phyloP scores from a whole-genome alignment of 441 rosid genomes.

The Pelargonium cotyledonis region DNA sequence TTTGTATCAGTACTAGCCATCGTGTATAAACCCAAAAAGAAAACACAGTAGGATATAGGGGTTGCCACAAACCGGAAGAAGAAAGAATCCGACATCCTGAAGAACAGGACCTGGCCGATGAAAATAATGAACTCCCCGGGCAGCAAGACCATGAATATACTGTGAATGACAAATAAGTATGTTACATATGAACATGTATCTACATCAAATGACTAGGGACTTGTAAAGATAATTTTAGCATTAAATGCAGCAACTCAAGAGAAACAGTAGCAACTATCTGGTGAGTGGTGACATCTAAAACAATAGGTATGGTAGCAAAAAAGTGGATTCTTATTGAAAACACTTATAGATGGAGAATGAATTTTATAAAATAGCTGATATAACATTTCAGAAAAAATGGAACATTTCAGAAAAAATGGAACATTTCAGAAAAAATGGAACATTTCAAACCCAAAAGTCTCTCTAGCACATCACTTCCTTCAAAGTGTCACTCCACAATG shows the following conservation, averaged over 20 bases:
- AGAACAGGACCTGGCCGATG: conserved; percentile 82
- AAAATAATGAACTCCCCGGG: conserved; percentile 88
- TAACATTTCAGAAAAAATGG: background rate
- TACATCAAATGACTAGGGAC: too few species aligned
- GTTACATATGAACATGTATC: background rate
- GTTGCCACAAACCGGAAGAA: conserved; percentile 68
- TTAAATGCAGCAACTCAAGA: too few species aligned
- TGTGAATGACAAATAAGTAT: background rate
- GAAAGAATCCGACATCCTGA: conserved; percentile 79
- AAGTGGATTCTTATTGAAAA: background rate
- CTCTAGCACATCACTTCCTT: background rate
- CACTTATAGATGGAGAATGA: background rate
- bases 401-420: too few species aligned
- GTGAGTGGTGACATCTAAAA: background rate
- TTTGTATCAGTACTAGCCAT: background rate
- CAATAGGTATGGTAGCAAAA: background rate
- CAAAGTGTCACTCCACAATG: background rate
- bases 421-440: background rate
- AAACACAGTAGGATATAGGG: background rate
- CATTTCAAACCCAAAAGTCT: background rate
- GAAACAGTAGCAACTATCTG: too few species aligned
- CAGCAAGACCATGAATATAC: conserved; percentile 35
- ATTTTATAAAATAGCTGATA: too few species aligned
- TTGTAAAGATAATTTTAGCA: too few species aligned
- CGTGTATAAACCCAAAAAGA: background rate